Conservation (phyloP, 2,329 filamentous ascomycete species). For the Pezicula rhizophila region DNA sequence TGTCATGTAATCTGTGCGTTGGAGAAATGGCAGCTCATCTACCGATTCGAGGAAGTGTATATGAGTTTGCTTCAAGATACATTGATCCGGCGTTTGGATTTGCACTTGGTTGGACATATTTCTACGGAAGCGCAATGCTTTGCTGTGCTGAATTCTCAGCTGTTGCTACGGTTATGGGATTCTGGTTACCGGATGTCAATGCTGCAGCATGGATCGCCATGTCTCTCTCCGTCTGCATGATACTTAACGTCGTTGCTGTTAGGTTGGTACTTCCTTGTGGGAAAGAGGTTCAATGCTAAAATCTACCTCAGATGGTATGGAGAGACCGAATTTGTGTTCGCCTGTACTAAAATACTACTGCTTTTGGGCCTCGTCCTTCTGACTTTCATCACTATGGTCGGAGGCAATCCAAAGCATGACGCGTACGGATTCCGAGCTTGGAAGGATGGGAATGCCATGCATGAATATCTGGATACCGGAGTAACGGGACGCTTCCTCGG, state of each 20-base stretch:
- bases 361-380: constrained; percentile 52
- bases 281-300: constrained; percentile 33
- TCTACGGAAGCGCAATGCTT: constrained; percentile 23
- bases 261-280: constrained; percentile 41
- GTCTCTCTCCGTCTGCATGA: constrained; percentile 5
- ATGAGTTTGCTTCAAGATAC: constrained; percentile 38
- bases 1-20: constrained; percentile 39
- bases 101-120: constrained; percentile 38
- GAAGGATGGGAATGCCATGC: constrained; percentile 61
- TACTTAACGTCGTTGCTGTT: constrained; percentile 9
- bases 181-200: constrained; percentile 50
- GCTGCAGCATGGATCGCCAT: constrained; percentile 31
- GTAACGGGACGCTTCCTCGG: constrained; percentile 52
- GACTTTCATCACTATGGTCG: constrained; percentile 50
- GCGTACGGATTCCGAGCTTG: constrained; percentile 45
- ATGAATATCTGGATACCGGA: constrained; percentile 52
- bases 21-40: constrained; percentile 42
- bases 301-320: constrained; percentile 35
- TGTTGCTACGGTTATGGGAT: constrained; percentile 55
- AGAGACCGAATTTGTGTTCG: constrained; percentile 57
- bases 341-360: constrained; percentile 53
- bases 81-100: constrained; percentile 44
- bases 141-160: constrained; percentile 57
- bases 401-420: constrained; percentile 45
- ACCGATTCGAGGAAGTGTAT: constrained; percentile 42